Evolutionary conservation across 306 rosid species (phyloP).

Genomic region (Pterocarpus macrocarpus): DNA sequence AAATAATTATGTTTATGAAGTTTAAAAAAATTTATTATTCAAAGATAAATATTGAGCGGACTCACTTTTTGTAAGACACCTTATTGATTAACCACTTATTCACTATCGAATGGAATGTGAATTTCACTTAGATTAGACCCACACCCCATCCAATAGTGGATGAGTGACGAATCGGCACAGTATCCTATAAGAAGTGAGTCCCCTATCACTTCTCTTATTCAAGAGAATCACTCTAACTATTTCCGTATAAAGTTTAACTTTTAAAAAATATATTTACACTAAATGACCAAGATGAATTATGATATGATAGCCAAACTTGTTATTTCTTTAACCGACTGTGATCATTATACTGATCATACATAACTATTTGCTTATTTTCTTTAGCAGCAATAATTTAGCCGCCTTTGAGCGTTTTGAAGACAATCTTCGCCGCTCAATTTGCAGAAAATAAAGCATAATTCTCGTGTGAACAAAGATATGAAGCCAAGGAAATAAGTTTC

Average conservation of each 20-base stretch:
- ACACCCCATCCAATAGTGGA: no score
- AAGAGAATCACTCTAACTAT: background rate
- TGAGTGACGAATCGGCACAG: no score
- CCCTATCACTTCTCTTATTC: no score
- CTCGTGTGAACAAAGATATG: background rate
- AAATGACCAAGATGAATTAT: background rate
- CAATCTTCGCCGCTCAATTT: background rate
- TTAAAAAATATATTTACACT: background rate
- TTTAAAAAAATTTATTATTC: no score
- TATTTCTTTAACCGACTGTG: background rate
- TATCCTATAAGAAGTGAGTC: no score
- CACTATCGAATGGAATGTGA: no score
- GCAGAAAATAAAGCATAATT: background rate
- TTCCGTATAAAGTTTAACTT: no score
- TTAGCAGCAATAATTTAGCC: background rate
- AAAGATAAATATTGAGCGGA: no score
- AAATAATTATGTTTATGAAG: no score
- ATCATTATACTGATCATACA: background rate
- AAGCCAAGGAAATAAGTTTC: slow-evolving; percentile 2
- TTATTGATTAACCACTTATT: no score
- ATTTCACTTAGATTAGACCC: no score
- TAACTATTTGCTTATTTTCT: background rate
- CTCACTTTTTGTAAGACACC: no score
- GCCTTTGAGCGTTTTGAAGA: slow-evolving; percentile 22
- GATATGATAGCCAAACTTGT: background rate